Base-by-base conservation (phyloP, 176 grass and related monocot genomes). In the Avena eriantha region DNA sequence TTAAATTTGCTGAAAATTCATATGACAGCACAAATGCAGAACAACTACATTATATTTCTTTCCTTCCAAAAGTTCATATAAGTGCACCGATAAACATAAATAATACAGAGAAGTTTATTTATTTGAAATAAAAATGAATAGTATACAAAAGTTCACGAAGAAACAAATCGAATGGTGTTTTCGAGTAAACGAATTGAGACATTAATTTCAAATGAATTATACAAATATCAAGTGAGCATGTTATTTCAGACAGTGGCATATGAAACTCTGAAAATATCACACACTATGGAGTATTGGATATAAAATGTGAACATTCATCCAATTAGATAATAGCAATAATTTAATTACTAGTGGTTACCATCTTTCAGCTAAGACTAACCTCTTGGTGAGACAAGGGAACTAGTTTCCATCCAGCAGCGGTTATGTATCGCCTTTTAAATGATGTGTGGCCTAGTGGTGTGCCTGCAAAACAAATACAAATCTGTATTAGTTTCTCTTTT, bases 371-470 rank as follows among this genome's bases (percentile, higher is more conserved):
- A 57, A 10, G 23, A 85, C 84, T 81, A 80, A 98, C 96, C 92
- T 94, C 96, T 90, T 94, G 91, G 83, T 91, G 51, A 76, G 96
- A 95, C 83, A 98, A 79, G 66, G 88, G 93, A 94, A 98, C 86
- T 41, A 95, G 68, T 21, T 95, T 95, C 96, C 96, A 98, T 15
- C 96, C 93, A 55, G 92, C 90, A 84, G 84, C 82, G 10, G 90
- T 35, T 59, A 98, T 94, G 76, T 95, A 96, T 3, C 90, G 86
- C 5, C 84, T 89, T 86, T 98, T 98, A 77, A 98, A 76, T 87
- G 88, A 70, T 21, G 93, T 98, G 82, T 95, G 93, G 45, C 96
- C 96, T 86, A 96, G 81, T 64, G 96, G 96, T 66, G 90, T 94
- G 79, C 90, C 96, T 98, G 82, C 80, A 74, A 84, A 68, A 76